phyloP scores from a whole-genome alignment of 2,329 filamentous ascomycete species.

The Ascosphaera apis region DNA sequence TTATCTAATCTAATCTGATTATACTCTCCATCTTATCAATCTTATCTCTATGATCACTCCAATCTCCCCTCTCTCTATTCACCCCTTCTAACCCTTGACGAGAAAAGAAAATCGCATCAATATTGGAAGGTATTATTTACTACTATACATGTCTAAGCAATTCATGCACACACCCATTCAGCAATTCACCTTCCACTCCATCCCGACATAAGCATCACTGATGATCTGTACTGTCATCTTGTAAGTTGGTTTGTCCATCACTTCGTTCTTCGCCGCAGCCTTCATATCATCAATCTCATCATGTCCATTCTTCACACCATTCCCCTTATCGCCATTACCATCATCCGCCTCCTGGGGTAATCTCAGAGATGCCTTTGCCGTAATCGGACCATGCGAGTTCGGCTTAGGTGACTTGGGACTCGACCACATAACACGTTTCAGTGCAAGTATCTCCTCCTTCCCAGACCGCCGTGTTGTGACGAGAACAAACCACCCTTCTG shows the following conservation, averaged over 20 bases:
- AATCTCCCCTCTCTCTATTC: too few species aligned
- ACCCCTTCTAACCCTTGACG: too few species aligned
- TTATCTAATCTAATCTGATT: too few species aligned
- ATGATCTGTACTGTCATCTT: conserved; percentile 42
- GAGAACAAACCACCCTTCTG: conserved; percentile 76
- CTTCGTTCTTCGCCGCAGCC: conserved; percentile 7
- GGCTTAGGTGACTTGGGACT: conserved; percentile 12
- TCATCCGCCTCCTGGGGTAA: conserved; percentile 2
- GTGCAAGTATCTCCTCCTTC: conserved; percentile 54
- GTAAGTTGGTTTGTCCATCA: conserved; percentile 11
- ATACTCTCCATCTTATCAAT: too few species aligned
- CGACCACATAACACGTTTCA: conserved; percentile 69
- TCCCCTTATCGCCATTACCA: conserved; percentile 7
- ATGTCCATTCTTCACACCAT: conserved; percentile 7
- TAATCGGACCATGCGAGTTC: conserved; percentile 13
- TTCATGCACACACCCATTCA: too few species aligned
- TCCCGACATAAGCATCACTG: conserved; percentile 70
- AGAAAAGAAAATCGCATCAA: too few species aligned
- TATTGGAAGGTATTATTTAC: too few species aligned
- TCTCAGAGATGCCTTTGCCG: conserved; percentile 5
- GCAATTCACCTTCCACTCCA: conserved; percentile 34
- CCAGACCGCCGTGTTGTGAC: conserved; percentile 25
- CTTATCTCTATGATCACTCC: too few species aligned
- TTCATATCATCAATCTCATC: conserved; percentile 7
- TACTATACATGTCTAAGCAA: too few species aligned